These are phyloP conservation scores for Agrocybe chaxingu DNA, from an alignment of 768 basidiomycete genomes.

Conservation along the genomic window DNA sequence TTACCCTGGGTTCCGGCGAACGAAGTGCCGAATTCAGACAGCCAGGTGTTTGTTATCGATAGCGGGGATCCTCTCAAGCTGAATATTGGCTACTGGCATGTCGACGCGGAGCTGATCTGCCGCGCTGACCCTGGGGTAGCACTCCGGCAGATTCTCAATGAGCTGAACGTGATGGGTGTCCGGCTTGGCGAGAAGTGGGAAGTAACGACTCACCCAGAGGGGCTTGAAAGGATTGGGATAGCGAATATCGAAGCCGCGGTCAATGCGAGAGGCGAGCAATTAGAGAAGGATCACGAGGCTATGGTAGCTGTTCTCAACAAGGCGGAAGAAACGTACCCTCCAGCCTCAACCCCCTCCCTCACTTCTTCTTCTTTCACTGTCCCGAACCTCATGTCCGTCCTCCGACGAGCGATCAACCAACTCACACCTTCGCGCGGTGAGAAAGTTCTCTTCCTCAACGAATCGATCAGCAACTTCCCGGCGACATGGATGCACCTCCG, in stretches of 20 bases:
- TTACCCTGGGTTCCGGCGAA: conserved; percentile 61
- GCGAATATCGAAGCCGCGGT: background rate
- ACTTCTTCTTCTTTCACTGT: conserved; percentile 30
- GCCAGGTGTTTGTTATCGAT: conserved; percentile 60
- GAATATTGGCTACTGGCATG: conserved; percentile 45
- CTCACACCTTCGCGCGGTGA: conserved; percentile 35
- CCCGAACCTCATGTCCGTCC: conserved; percentile 45
- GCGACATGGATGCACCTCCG: conserved; percentile 57
- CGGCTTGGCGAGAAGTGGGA: conserved; percentile 10
- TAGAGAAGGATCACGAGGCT: conserved; percentile 16
- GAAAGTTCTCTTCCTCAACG: conserved; percentile 52
- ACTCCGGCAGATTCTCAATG: conserved; percentile 43
- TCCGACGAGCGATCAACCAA: conserved; percentile 39
- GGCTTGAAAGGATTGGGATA: too few species aligned
- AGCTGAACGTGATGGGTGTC: conserved; percentile 24
- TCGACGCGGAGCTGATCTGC: conserved; percentile 56
- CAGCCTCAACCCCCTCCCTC: conserved; percentile 11
- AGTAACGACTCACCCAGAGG: too few species aligned
- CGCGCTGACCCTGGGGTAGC: conserved; percentile 53
- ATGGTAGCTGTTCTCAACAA: conserved; percentile 10
- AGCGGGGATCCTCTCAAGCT: conserved; percentile 59
- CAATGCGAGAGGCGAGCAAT: conserved; percentile 15
- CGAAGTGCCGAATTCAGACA: conserved; percentile 37
- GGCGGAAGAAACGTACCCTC: conserved; percentile 23
- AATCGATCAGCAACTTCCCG: conserved; percentile 57